A percentile compares a stretch with the other conserved stretches of the same genome.
phyloP scores from a whole-genome alignment of 2,329 filamentous ascomycete genomes.

The Talaromyces sp. region DNA sequence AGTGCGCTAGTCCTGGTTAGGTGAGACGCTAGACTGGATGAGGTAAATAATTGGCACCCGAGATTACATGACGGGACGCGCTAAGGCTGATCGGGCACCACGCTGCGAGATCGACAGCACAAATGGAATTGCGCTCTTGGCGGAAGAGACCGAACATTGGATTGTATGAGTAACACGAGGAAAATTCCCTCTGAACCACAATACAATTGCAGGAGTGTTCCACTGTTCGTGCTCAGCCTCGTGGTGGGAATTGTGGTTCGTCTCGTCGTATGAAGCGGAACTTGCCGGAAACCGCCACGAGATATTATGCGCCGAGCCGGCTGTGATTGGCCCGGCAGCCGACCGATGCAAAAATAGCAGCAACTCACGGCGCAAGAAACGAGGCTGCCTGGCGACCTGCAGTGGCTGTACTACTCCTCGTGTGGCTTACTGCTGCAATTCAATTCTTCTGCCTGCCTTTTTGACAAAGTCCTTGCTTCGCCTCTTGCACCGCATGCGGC shows the following conservation, averaged over 20 bases:
- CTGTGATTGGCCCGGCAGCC: conserved; percentile 7
- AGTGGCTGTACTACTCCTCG: not conserved
- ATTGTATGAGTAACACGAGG: not conserved
- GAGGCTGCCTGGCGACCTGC: not conserved
- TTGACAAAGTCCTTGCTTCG: not conserved
- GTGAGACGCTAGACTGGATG: not conserved
- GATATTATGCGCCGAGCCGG: conserved; percentile 1
- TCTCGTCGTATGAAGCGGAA: not conserved
- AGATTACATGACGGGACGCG: not conserved
- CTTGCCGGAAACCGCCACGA: not conserved
- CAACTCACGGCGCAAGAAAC: not conserved
- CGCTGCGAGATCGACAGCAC: not conserved
- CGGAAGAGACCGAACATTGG: not conserved
- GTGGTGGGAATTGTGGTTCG: not conserved
- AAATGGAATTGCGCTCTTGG: not conserved
- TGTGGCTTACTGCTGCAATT: not conserved
- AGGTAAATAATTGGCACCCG: not conserved
- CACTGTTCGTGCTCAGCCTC: not conserved
- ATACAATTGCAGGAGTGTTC: not conserved
- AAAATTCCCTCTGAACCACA: not conserved
- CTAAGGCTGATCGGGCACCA: not conserved
- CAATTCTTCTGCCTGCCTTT: not conserved
- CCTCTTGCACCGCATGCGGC: not conserved
- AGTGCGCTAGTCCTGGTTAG: not conserved
- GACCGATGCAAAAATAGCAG: conserved; percentile 4